Conservation (phyloP, 2,329 filamentous ascomycete species). For the Colletotrichum tofieldiae region DNA sequence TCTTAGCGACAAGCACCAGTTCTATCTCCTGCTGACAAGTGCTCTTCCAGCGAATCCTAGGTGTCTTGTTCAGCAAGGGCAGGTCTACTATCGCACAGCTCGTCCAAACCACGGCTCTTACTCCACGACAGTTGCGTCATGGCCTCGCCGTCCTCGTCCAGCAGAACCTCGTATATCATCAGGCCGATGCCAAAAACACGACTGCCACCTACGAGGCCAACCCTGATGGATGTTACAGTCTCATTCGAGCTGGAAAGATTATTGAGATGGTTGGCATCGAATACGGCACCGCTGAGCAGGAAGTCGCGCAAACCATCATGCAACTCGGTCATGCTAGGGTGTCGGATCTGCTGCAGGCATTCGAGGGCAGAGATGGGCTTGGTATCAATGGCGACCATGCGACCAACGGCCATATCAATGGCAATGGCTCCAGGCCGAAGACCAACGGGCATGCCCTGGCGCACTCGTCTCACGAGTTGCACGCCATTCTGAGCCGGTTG, state of each 20-base stretch:
- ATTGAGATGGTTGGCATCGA: constrained; percentile 81
- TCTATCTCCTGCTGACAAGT: constrained; percentile 33
- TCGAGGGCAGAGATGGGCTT: constrained; percentile 50
- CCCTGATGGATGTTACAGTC: constrained; percentile 82
- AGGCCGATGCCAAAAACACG: constrained; percentile 73
- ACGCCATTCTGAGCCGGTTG: constrained; percentile 66
- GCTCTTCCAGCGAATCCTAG: constrained; percentile 82
- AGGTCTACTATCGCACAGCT: constrained; percentile 81
- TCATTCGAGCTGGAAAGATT: constrained; percentile 87
- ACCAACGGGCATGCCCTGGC: constrained; percentile 57
- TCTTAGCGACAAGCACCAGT: background rate
- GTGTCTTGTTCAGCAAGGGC: constrained; percentile 83
- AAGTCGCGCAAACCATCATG: constrained; percentile 82
- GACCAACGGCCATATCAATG: constrained; percentile 48
- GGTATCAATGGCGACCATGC: constrained; percentile 45
- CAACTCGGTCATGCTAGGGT: constrained; percentile 84
- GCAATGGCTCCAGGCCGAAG: constrained; percentile 53
- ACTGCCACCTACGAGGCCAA: constrained; percentile 89
- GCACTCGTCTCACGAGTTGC: constrained; percentile 64
- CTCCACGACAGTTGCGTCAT: constrained; percentile 82
- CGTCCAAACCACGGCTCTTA: constrained; percentile 79
- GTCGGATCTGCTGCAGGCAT: constrained; percentile 78
- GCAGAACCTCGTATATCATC: constrained; percentile 87
- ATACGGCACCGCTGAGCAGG: constrained; percentile 81
- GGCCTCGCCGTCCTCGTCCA: constrained; percentile 89